A percentile compares a stretch with the other conserved stretches of the same genome.
These are phyloP conservation scores for Penicillium sp. DNA, from an alignment of 2,329 filamentous ascomycete species.

Conservation along the genomic window DNA sequence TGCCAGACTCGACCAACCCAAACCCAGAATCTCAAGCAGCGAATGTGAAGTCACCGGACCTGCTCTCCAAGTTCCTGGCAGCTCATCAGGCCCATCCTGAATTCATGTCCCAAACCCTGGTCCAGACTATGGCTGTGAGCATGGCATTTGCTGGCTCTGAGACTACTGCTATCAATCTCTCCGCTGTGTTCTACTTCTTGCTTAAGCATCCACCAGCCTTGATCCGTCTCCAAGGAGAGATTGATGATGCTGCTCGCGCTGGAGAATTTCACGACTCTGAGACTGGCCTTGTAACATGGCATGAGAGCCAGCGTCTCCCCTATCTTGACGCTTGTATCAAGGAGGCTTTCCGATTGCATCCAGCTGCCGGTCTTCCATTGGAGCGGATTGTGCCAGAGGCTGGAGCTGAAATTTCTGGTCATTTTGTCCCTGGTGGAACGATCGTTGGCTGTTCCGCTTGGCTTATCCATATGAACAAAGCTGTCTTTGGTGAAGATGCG, in stretches of 20 bases:
- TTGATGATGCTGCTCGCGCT: slow-evolving; percentile 51
- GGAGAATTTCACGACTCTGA: slow-evolving; percentile 41
- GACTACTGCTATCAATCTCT: slow-evolving; percentile 71
- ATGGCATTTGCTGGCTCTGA: slow-evolving; percentile 64
- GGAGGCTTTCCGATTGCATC: slow-evolving; percentile 71
- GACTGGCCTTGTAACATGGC: slow-evolving; percentile 58
- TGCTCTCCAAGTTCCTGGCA: slow-evolving; percentile 28
- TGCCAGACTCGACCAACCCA: slow-evolving; percentile 7
- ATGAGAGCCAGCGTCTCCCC: slow-evolving; percentile 63
- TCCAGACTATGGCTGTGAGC: slow-evolving; percentile 29
- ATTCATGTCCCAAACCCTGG: slow-evolving; percentile 26
- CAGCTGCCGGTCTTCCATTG: slow-evolving; percentile 66
- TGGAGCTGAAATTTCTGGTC: slow-evolving; percentile 10
- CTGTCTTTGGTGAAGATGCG: slow-evolving; percentile 65
- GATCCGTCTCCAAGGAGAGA: slow-evolving; percentile 47
- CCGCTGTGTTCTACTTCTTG: slow-evolving; percentile 68
- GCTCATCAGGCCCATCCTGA: slow-evolving; percentile 23
- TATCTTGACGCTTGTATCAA: slow-evolving; percentile 51
- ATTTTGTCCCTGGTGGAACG: slow-evolving; percentile 16
- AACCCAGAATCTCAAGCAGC: neutral
- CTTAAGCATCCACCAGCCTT: slow-evolving; percentile 54
- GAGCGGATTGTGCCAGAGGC: slow-evolving; percentile 63
- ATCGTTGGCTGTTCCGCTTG: slow-evolving; percentile 73
- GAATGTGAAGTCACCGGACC: slow-evolving; percentile 14
- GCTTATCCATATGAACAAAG: slow-evolving; percentile 64